phyloP scores from a whole-genome alignment of 441 rosid genomes.

The Flueggea neowawraea region DNA sequence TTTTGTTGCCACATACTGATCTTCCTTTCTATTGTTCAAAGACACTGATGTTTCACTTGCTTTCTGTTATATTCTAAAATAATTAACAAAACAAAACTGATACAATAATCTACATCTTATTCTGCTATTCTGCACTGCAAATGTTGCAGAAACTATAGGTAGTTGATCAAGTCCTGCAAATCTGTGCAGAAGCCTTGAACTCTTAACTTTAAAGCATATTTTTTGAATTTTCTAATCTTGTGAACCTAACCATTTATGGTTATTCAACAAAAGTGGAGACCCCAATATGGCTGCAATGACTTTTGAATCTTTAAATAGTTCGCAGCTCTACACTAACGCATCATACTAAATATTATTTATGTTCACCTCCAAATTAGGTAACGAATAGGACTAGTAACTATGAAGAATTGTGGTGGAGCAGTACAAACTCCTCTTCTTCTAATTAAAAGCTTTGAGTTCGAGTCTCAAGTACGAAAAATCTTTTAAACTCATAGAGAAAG shows the following conservation, averaged over 20 bases:
- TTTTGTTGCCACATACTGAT: too few relatives aligned
- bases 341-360: neutral
- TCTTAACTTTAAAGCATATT: too few relatives aligned
- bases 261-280: constrained; percentile 25
- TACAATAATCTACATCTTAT: neutral
- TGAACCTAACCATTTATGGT: constrained; percentile 1
- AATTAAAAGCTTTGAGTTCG: too few relatives aligned
- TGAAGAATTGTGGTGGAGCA: neutral
- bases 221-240: too few relatives aligned
- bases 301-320: too few relatives aligned
- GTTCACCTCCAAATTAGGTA: constrained; percentile 30
- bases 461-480: too few relatives aligned
- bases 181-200: too few relatives aligned
- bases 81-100: neutral
- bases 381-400: constrained; percentile 26
- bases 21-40: too few relatives aligned
- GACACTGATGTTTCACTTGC: neutral
- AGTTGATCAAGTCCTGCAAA: too few relatives aligned
- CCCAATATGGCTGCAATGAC: constrained; percentile 11
- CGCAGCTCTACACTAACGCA: constrained; percentile 7
- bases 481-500: too few relatives aligned
- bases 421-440: constrained; percentile 22
- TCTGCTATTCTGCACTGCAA: too few relatives aligned
- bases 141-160: too few relatives aligned
- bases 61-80: neutral